Base-by-base conservation (phyloP, 2,329 filamentous ascomycete genomes). In the Hypoxylon sp. region DNA sequence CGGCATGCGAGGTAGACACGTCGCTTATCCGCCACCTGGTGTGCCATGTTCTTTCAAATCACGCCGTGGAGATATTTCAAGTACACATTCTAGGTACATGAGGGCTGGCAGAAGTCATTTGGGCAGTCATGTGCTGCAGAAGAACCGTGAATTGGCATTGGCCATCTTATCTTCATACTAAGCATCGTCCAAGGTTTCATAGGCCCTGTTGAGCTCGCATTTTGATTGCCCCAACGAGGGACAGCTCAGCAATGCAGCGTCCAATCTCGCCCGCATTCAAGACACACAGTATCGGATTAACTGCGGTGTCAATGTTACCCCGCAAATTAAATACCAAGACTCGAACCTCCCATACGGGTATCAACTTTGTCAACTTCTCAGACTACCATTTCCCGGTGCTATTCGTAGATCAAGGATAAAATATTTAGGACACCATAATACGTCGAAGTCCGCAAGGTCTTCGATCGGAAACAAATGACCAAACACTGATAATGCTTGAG, bases 1-100 rank as follows among this genome's bases (percentile, higher is more conserved):
- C 73, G 68, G 57, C 72, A 76, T 10, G 67, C 68, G 34, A 73
- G 70, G 41, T 77, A 77, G n/a, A 78, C 75, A 2, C 73, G 71
- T 34, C 62, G 63, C 43, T 64, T 68, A 21, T 75, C 64, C 17
- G 45, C 59, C 36, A 48, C 32, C 34, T 46, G 13, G 17, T 52
- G 38, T 51, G 36, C 46, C 48, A 61, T 78, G 73, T 38, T 60
- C 43, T 23, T 23, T 23, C 5, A 23, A 23, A 23, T 23, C 5
- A 5, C 23, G 23, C 23, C 23, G 23, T 23, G 5, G 23, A 32
- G 17, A 17, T 34, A 34, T 5, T 45, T 49, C n/a, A 45, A 32
- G n/a, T 11, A 38, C n/a, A 21, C 10, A 43, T 30, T 55, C 51
- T 55, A 25, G 38, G 14, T 36, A 21, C 14, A 23, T 23, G 9